phyloP scores from a whole-genome alignment of 2,329 filamentous ascomycete species.

The Ophiostoma ips region DNA sequence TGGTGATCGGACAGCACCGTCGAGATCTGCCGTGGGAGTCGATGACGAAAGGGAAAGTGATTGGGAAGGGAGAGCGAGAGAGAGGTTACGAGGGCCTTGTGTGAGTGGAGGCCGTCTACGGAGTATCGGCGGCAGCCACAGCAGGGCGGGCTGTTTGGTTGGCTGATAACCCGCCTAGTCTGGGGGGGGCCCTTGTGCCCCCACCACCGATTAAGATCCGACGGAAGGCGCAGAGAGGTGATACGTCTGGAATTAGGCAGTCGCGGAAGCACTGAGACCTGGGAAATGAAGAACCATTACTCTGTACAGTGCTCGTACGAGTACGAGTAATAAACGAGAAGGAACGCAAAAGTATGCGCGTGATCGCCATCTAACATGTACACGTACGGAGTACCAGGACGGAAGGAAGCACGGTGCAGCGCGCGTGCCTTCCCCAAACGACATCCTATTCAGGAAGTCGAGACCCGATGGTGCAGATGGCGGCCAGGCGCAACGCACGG shows the following conservation, averaged over 20 bases:
- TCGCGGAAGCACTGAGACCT: not conserved
- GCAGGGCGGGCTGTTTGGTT: conserved; percentile 6
- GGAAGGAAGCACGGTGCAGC: not conserved
- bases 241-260: not conserved
- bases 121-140: not conserved
- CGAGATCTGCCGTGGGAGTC: not conserved
- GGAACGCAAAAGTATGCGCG: too few species aligned
- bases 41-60: not conserved
- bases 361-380: too few species aligned
- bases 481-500: not conserved
- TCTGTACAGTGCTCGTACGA: too few species aligned
- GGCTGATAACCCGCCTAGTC: not conserved
- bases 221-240: not conserved
- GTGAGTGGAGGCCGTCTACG: not conserved
- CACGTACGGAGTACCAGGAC: too few species aligned
- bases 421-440: not conserved
- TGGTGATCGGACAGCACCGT: not conserved
- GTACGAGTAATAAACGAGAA: too few species aligned
- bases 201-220: not conserved
- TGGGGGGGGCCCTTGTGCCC: not conserved
- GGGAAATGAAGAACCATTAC: not conserved
- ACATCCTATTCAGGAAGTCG: not conserved
- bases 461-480: not conserved
- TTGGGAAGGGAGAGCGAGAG: not conserved
- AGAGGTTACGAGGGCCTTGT: not conserved